Conservation (phyloP, 2,329 filamentous ascomycete species). For the Coniochaeta sp. region DNA sequence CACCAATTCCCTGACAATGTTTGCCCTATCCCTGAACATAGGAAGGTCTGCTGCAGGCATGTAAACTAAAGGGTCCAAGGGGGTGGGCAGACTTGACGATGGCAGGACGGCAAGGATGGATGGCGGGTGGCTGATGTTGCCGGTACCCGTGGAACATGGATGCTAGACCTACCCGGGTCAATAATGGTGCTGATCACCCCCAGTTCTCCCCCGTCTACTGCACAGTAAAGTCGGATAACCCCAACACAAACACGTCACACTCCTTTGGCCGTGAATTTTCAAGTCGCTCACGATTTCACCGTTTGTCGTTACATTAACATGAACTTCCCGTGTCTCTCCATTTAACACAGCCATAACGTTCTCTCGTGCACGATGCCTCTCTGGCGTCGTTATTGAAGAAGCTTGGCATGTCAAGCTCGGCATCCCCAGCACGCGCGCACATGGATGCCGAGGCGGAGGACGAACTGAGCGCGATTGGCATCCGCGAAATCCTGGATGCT, state of each 20-base stretch:
- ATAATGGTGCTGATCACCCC: too few relatives aligned
- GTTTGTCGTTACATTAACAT: not conserved
- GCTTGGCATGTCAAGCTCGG: not conserved
- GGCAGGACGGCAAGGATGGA: too few relatives aligned
- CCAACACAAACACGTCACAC: not conserved
- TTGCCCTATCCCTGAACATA: not conserved
- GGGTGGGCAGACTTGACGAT: not conserved
- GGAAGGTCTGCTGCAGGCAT: not conserved
- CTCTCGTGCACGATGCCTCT: not conserved
- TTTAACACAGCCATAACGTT: not conserved
- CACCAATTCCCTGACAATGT: not conserved
- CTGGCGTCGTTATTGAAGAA: not conserved
- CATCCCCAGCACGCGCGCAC: not conserved
- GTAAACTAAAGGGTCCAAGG: not conserved
- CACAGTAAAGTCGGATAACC: not conserved
- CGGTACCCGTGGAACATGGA: not conserved
- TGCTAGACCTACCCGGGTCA: too few relatives aligned
- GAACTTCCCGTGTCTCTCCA: not conserved
- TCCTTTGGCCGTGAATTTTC: not conserved
- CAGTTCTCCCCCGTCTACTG: too few relatives aligned
- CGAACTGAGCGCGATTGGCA: constrained; percentile 14
- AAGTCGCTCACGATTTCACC: not conserved
- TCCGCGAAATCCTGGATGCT: constrained; percentile 25
- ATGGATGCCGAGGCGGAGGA: constrained; percentile 7
- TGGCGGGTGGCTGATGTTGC: not conserved